phyloP scores from a whole-genome alignment of 768 basidiomycete species.

The Filobasidium wieringae region DNA sequence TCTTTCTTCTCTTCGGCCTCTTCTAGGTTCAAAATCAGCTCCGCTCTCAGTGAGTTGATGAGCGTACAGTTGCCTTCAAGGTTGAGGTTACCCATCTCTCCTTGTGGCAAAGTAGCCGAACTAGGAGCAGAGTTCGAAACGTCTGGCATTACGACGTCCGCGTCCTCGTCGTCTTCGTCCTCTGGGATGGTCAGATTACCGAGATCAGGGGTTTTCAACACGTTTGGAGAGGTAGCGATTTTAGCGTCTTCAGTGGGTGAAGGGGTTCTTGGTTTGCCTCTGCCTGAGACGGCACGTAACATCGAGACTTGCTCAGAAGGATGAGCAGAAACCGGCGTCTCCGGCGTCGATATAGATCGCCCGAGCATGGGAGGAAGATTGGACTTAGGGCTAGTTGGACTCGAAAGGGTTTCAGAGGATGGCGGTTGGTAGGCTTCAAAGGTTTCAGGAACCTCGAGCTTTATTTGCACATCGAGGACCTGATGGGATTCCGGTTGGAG shows the following conservation, averaged over 20 bases:
- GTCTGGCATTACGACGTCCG: constrained; percentile 14
- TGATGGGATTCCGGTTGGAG: background rate
- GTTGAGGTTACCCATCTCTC: background rate
- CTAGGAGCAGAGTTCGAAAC: constrained; percentile 17
- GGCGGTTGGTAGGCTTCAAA: too few species aligned
- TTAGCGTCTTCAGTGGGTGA: constrained; percentile 4
- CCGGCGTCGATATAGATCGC: constrained; percentile 4
- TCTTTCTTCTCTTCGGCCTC: constrained; percentile 11
- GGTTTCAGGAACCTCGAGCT: background rate
- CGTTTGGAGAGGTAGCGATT: background rate
- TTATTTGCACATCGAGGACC: background rate
- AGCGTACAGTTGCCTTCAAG: constrained; percentile 2
- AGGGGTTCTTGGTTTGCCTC: constrained; percentile 1
- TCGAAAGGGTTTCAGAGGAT: too few species aligned
- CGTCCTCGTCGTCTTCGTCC: constrained; percentile 9
- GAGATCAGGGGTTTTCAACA: background rate
- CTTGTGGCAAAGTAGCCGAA: background rate
- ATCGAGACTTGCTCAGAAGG: constrained; percentile 9
- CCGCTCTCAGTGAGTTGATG: background rate
- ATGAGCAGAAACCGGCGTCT: constrained; percentile 9
- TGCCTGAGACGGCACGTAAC: constrained; percentile 2
- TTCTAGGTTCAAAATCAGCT: constrained; percentile 5
- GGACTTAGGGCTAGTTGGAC: too few species aligned
- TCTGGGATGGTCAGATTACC: background rate
- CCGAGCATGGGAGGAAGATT: background rate